These are phyloP conservation scores for Leccinum rimulosum DNA, from an alignment of 768 basidiomycete species.

Conservation along the genomic window DNA sequence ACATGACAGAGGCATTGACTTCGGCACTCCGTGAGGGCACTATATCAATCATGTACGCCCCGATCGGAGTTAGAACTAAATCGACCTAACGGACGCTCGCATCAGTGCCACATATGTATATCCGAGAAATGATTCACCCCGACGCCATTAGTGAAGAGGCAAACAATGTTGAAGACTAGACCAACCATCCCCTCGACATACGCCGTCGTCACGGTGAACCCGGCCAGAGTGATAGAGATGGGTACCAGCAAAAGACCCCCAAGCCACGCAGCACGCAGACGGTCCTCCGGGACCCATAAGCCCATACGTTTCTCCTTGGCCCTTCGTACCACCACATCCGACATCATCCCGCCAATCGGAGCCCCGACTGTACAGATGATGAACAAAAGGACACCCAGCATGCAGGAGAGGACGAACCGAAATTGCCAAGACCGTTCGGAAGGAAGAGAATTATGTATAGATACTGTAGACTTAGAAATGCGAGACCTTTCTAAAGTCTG, in stretches of 20 bases:
- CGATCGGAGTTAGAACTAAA: conserved; percentile 50
- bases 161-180: conserved; percentile 48
- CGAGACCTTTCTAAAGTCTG: too few relatives aligned
- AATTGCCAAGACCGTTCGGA: conserved; percentile 28
- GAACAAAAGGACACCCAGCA: not conserved
- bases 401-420: conserved; percentile 12
- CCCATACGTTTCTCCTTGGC: conserved; percentile 52
- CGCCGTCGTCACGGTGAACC: conserved; percentile 41
- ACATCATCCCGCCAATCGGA: conserved; percentile 54
- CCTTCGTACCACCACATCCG: conserved; percentile 49
- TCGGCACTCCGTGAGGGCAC: conserved; percentile 62
- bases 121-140: conserved; percentile 44
- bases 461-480: too few relatives aligned
- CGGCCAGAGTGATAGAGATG: conserved; percentile 46
- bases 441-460: conserved; percentile 16
- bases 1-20: conserved; percentile 55
- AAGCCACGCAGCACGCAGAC: conserved; percentile 50
- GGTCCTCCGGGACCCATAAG: conserved; percentile 66
- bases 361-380: conserved; percentile 48
- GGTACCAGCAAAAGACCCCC: conserved; percentile 52
- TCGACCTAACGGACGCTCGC: conserved; percentile 43
- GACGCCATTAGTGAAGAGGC: conserved; percentile 61
- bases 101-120: not conserved
- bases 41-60: conserved; percentile 60
- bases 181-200: conserved; percentile 52